phyloP scores from a whole-genome alignment of 768 basidiomycete species.

The Daedalea quercina region DNA sequence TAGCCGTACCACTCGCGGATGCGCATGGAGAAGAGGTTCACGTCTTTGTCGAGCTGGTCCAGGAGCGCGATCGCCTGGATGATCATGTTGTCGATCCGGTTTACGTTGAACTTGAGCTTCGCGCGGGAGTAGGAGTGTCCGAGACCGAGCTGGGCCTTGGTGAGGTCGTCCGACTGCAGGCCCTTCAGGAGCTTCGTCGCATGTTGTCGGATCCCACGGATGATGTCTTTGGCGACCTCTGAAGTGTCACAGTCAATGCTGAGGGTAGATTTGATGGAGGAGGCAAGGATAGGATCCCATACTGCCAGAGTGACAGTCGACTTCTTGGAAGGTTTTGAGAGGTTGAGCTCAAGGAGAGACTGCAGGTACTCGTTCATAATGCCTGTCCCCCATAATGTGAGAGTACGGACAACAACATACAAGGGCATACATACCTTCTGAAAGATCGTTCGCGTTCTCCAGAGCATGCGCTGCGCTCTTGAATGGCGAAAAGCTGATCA shows the following conservation, averaged over 20 bases:
- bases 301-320: constrained; percentile 71
- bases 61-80: constrained; percentile 98
- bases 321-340: constrained; percentile 69
- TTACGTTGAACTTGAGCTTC: constrained; percentile 97
- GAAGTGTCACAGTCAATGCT: constrained; percentile 75
- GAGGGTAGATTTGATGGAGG: constrained; percentile 68
- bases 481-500: constrained; percentile 91
- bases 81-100: constrained; percentile 98
- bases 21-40: constrained; percentile 98
- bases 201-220: constrained; percentile 90
- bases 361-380: constrained; percentile 80
- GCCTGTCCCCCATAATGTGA: constrained; percentile 36
- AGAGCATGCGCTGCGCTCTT: constrained; percentile 89
- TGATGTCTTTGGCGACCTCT: constrained; percentile 74
- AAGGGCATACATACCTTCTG: constrained; percentile 66
- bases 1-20: constrained; percentile 99
- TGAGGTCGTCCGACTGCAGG: constrained; percentile 81
- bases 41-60: constrained; percentile 98
- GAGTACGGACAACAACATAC: constrained; percentile 3
- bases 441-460: constrained; percentile 94
- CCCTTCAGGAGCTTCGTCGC: constrained; percentile 86
- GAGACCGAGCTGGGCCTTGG: constrained; percentile 90
- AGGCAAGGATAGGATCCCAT: constrained; percentile 66
- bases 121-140: constrained; percentile 97
- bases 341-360: constrained; percentile 81